Base-by-base conservation (phyloP, 352 stramenopile species). In the Phytopythium cucurbitacearum region DNA sequence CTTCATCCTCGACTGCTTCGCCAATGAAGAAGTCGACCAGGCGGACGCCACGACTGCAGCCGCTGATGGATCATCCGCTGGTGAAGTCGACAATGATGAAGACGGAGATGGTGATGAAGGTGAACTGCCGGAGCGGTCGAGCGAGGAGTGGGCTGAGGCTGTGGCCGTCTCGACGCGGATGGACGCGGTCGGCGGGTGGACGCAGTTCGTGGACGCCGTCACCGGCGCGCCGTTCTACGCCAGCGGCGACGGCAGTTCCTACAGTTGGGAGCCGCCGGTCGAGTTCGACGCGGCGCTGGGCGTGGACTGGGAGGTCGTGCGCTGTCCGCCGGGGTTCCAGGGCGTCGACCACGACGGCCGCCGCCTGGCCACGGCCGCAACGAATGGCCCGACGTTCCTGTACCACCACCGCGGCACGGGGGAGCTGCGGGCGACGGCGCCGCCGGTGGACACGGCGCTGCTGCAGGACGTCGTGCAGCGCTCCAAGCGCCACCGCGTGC, bases 381-480 rank as follows among this genome's bases (percentile, higher is more conserved):
- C 32, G 1, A 28, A 2, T 2, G 21, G 21, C 21, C 21, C 21
- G 2, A 28, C 21, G 21, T 28, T 28, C 48, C 52, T 90, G 13
- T 93, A 90, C 60, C 72, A 82, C 56, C 77, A 87, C 48, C 76
- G 74, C 0, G 8, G 63, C 34, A 91, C 78, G 0, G 68, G 71
- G 1, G 76, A 91, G 16, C 42, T 84, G 8, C 69, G 77, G 0
- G 40, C 57, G 2, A 59, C 58, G 4, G 67, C 84, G 7, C 83
- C 83, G 10, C 68, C 72, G 0, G 76, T 91, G 35, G 61, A 91
- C 56, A 82, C 73, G 41, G 49, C 53, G 15, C 59, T 87, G 1
- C 61, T 93, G 11, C 83, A 91, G 58, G 76, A 90, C 28, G 69
- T 86, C 4, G 76, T 91, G 1, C 80, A 93, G 40, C 71, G 84